Evolutionary conservation across 2,329 filamentous ascomycete genomes (phyloP).

Genomic region (Botryosphaeria dothidea): DNA sequence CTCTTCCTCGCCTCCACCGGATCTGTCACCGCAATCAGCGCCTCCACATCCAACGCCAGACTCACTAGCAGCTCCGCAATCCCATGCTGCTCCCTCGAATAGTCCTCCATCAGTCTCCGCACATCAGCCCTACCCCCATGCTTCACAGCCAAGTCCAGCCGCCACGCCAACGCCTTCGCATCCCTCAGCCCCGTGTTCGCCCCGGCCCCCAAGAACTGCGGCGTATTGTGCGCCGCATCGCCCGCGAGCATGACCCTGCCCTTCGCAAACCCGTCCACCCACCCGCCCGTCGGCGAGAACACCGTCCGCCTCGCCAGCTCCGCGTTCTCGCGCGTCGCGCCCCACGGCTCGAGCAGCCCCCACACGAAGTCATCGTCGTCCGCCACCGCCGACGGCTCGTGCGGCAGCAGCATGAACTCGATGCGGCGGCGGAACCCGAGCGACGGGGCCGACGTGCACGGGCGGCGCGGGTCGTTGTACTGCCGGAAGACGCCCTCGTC

Average conservation of each 20-base stretch:
- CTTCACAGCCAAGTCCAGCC: background rate
- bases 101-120: background rate
- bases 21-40: background rate
- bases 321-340: background rate
- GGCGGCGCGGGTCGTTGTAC: background rate
- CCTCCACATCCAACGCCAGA: background rate
- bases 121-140: background rate
- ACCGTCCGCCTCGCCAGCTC: background rate
- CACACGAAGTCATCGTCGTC: background rate
- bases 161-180: background rate
- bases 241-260: background rate
- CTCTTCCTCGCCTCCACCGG: background rate
- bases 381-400: background rate
- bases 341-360: background rate
- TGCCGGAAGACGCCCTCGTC: background rate
- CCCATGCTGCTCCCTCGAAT: background rate
- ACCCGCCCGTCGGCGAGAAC: background rate
- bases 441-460: background rate
- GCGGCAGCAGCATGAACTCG: background rate
- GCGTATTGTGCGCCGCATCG: background rate
- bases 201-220: background rate
- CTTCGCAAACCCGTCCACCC: background rate
- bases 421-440: background rate
- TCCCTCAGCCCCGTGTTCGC: background rate
- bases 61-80: background rate